Percentiles rank a stretch among this genome's conserved stretches.
Evolutionary conservation across 2,329 filamentous ascomycete genomes (phyloP).

Genomic region (Reticulascus tulasneorum): DNA sequence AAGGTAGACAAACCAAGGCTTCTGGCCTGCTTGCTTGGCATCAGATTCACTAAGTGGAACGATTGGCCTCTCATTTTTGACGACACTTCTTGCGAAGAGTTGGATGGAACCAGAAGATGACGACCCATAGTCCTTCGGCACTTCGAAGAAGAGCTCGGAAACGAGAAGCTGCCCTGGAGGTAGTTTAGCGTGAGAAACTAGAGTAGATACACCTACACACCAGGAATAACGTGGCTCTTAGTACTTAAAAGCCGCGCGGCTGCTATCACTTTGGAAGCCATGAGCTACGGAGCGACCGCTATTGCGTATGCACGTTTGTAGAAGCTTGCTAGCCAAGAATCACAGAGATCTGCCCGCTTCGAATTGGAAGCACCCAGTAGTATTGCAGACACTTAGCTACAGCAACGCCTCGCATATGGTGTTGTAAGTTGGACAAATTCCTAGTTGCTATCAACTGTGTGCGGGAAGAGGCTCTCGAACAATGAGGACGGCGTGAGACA

Average conservation of each 20-base stretch:
- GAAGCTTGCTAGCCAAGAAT: too few relatives aligned
- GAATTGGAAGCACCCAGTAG: too few relatives aligned
- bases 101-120: conserved; percentile 58
- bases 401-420: too few relatives aligned
- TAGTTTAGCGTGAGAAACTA: neutral
- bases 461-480: too few relatives aligned
- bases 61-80: conserved; percentile 61
- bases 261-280: conserved; percentile 20
- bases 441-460: too few relatives aligned
- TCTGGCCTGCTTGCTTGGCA: conserved; percentile 31
- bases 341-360: too few relatives aligned
- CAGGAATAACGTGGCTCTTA: conserved; percentile 37
- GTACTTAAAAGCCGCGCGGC: conserved; percentile 36
- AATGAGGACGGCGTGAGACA: too few relatives aligned
- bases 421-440: too few relatives aligned
- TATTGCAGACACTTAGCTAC: too few relatives aligned
- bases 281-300: neutral
- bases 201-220: conserved; percentile 7
- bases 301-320: neutral
- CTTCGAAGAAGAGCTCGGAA: conserved; percentile 81
- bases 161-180: conserved; percentile 65
- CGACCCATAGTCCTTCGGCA: conserved; percentile 73
- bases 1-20: conserved; percentile 66
- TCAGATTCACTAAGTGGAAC: conserved; percentile 36
- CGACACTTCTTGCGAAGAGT: conserved; percentile 73